Conservation (phyloP, 192 early-diverging fungal species). For the Coemansia sp. region DNA sequence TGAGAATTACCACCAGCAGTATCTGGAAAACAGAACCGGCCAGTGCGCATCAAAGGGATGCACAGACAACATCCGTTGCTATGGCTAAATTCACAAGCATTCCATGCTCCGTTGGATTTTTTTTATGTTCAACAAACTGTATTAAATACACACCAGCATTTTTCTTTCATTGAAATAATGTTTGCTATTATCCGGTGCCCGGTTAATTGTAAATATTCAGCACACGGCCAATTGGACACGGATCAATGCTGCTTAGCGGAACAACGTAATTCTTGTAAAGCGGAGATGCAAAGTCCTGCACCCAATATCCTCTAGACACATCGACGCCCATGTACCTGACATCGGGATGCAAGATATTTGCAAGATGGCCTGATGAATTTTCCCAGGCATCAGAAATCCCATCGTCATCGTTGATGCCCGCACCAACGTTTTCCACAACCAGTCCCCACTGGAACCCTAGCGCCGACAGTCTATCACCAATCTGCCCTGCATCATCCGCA, state of each 20-base stretch:
- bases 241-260: slow-evolving; percentile 6
- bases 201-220: slow-evolving; percentile 18
- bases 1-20: slow-evolving; percentile 79
- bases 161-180: too few species aligned
- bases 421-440: slow-evolving; percentile 43
- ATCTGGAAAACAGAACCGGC: slow-evolving; percentile 57
- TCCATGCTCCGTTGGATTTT: too few species aligned
- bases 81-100: slow-evolving; percentile 36
- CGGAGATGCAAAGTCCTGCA: slow-evolving; percentile 39
- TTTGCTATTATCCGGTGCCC: too few species aligned
- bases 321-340: slow-evolving; percentile 31
- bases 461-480: slow-evolving; percentile 28
- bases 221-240: slow-evolving; percentile 14
- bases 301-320: slow-evolving; percentile 44
- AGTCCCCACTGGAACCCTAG: slow-evolving; percentile 24
- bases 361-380: slow-evolving; percentile 27
- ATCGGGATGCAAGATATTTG: slow-evolving; percentile 37
- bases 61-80: slow-evolving; percentile 46
- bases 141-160: too few species aligned
- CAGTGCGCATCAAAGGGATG: slow-evolving; percentile 53
- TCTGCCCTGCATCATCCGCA: slow-evolving; percentile 19
- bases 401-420: slow-evolving; percentile 19
- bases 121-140: not conserved
- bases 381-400: slow-evolving; percentile 35
- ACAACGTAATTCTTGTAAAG: slow-evolving; percentile 8